Conservation (phyloP, 192 early-diverging fungal species). For the Anaeromyces robustus region DNA sequence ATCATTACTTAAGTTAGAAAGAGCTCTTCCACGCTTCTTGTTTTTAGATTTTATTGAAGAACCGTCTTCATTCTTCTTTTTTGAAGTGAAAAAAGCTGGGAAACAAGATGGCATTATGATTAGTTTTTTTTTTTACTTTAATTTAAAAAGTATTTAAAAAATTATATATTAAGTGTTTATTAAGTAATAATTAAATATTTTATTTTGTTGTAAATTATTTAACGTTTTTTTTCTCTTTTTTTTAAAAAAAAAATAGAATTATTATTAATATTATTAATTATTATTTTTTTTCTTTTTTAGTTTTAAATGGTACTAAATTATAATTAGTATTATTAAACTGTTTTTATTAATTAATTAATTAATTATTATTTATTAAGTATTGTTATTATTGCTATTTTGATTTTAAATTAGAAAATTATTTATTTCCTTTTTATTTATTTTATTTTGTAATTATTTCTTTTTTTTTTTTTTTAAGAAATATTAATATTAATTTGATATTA, state of each 20-base stretch:
- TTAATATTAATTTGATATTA: neutral
- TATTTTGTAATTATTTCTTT: neutral
- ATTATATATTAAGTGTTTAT: no score
- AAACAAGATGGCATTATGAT: neutral
- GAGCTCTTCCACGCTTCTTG: neutral
- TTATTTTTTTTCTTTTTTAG: neutral
- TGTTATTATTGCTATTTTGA: no score
- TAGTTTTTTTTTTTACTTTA: neutral
- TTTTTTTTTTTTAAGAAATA: no score
- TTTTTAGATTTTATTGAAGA: neutral
- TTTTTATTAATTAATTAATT: no score
- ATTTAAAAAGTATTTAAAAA: no score
- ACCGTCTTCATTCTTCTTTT: no score
- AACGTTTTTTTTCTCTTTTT: neutral
- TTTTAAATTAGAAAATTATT: neutral
- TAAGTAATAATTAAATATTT: no score
- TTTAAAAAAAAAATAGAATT: neutral
- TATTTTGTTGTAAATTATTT: no score
- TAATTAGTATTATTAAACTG: neutral
- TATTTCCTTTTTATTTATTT: neutral
- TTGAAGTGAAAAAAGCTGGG: neutral
- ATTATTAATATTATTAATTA: neutral
- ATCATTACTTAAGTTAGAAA: neutral
- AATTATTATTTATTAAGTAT: no score
- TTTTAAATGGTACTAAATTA: neutral